Conservation (phyloP, 805 yeast species). For the Candida coleopterorum region DNA sequence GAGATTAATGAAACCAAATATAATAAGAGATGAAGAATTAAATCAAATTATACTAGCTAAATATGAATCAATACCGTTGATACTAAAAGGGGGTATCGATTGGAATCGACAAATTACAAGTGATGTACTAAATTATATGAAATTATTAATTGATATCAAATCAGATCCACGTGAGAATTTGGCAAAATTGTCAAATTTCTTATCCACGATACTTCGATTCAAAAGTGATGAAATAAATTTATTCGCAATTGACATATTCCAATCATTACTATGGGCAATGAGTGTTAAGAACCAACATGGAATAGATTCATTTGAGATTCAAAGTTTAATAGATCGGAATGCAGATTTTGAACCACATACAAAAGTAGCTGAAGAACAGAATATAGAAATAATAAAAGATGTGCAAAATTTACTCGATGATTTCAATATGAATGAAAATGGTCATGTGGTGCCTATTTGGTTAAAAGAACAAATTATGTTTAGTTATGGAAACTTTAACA, state of each 20-base stretch:
- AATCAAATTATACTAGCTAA: conserved; percentile 23
- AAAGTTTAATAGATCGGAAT: conserved; percentile 1
- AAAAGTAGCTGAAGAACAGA: conserved; percentile 10
- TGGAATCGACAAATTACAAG: conserved; percentile 15
- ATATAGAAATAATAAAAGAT: conserved; percentile 27
- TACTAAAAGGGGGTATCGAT: conserved; percentile 7
- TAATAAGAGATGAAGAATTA: conserved; percentile 21
- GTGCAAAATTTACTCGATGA: conserved; percentile 21
- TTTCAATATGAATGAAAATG: conserved; percentile 13
- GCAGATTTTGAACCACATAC: neutral
- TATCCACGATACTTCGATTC: conserved; percentile 22
- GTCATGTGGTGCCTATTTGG: conserved; percentile 12
- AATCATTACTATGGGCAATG: conserved; percentile 33
- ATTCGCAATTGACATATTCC: conserved; percentile 21
- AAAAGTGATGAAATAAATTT: conserved; percentile 21
- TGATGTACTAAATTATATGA: conserved; percentile 29
- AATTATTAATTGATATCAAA: conserved; percentile 26
- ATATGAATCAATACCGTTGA: conserved; percentile 16
- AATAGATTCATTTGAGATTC: conserved; percentile 4
- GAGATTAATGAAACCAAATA: conserved; percentile 22
- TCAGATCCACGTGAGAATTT: conserved; percentile 14
- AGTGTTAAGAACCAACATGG: conserved; percentile 12
- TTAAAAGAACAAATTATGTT: conserved; percentile 31
- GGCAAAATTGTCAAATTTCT: conserved; percentile 24
- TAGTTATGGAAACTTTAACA: conserved; percentile 27